Conservation (phyloP, 2,329 filamentous ascomycete genomes). For the Pseudocercospora fuligena region DNA sequence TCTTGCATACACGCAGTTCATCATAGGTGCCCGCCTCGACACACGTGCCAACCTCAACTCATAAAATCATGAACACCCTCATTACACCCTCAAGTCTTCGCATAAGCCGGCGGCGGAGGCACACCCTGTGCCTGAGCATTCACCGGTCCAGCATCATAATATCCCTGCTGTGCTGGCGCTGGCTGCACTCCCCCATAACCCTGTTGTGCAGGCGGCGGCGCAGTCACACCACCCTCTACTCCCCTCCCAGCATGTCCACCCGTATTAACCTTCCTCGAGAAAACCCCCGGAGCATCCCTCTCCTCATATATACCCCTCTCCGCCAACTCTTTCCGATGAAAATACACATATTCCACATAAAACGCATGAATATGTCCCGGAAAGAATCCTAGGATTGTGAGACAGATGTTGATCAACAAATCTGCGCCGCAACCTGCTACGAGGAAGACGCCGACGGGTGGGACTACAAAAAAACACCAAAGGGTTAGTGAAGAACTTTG, state of each 20-base stretch:
- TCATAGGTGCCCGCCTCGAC: neutral
- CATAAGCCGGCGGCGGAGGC: neutral
- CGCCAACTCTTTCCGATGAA: constrained; percentile 70
- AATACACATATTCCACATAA: constrained; percentile 83
- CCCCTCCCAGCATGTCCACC: constrained; percentile 54
- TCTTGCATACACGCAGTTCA: neutral
- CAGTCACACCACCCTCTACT: constrained; percentile 28
- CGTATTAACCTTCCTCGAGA: constrained; percentile 72
- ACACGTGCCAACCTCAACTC: too few species aligned
- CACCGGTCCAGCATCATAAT: neutral
- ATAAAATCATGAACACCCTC: neutral
- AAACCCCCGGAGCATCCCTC: constrained; percentile 69
- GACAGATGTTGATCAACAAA: constrained; percentile 52
- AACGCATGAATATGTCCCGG: constrained; percentile 75
- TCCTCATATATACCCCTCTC: constrained; percentile 61
- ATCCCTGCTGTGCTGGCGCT: neutral
- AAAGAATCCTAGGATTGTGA: constrained; percentile 62
- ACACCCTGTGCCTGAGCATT: neutral
- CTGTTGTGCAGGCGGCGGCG: constrained; percentile 25
- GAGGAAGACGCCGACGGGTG: constrained; percentile 55
- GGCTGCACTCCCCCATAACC: neutral
- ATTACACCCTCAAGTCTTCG: neutral
- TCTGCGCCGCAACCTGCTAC: constrained; percentile 57
- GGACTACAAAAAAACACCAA: constrained; percentile 45
- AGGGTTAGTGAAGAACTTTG: neutral